Base-by-base conservation (phyloP, 345 rosid genomes). In the Conringia planisiliqua region DNA sequence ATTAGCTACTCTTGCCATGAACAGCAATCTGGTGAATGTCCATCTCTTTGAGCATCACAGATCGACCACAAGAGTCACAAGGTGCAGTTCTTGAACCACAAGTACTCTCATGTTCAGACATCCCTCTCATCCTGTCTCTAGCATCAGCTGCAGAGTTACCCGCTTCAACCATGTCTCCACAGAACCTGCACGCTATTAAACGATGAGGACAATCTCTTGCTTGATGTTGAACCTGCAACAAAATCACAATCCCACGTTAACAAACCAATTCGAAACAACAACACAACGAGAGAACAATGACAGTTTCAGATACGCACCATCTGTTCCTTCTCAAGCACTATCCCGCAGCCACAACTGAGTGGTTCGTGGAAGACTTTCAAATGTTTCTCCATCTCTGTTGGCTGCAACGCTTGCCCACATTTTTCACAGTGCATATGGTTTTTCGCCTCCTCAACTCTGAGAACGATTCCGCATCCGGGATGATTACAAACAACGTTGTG, bases 1-100 rank as follows among this genome's bases (percentile, higher is more conserved):
- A 71, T 76, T 73, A 87, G 81, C 82, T 58, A 59, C 62, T 83
- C 86, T 87, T 92, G 52, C 82, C 96, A 67, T 90, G 99, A 62
- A 92, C 98, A 3, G 97, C 97, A 32, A 89, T 69, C 54, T 90
- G 97, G 80, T 95, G 99, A 62, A 92, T 90, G 76, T 92, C 98
- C 99, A 92, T 95, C 14, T 95, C 98, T 80, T 95, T 95, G 80
- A 95, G 77, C 99, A 90, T 92, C 67, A 95, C 89, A 0, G 98
- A 85, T n/a, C 97, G 87, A 38, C 99, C 97, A 29, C 98, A 95
- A 4, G 94, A 90, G 78, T 92, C 96, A 38, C 98, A 92, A 2
- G 96, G 94, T 0, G 97, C 88, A 12, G 99, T 95, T 81, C 98
- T 86, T 2, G 99, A 92, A 52, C 98, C 98, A 51, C 98, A 95